These are phyloP conservation scores for Trametes hirsuta DNA, from an alignment of 1,284 basidiomycete genomes.

Conservation along the genomic window DNA sequence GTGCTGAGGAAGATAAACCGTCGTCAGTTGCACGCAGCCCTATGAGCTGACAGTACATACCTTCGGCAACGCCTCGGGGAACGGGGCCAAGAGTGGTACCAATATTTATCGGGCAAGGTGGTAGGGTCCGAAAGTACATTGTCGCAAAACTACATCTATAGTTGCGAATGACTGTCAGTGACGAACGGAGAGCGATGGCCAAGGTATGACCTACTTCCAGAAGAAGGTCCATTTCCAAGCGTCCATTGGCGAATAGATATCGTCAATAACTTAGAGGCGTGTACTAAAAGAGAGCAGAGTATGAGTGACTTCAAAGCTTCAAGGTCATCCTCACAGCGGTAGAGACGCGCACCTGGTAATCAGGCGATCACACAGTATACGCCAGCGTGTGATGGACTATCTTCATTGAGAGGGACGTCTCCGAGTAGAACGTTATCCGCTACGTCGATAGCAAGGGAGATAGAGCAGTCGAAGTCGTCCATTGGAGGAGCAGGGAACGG, in stretches of 20 bases:
- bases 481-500: background rate
- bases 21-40: too few species aligned
- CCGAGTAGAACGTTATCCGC: background rate
- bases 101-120: background rate
- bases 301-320: background rate
- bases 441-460: background rate
- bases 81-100: too few species aligned
- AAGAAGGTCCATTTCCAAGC: background rate
- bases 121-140: constrained; percentile 1
- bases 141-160: background rate
- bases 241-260: constrained; percentile 3
- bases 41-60: too few species aligned
- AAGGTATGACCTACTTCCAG: background rate
- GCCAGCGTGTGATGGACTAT: background rate
- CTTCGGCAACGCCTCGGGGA: too few species aligned
- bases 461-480: constrained; percentile 4
- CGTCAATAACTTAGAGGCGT: background rate
- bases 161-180: background rate
- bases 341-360: background rate
- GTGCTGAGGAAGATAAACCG: too few species aligned
- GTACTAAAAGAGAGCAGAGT: background rate
- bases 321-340: background rate
- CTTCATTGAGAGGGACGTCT: constrained; percentile 6
- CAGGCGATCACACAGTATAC: constrained; percentile 4
- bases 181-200: background rate